Percentiles rank a stretch among this genome's conserved stretches.
These are phyloP conservation scores for Globisporangium acanthophoron DNA, from an alignment of 352 stramenopile species.

Conservation along the genomic window DNA sequence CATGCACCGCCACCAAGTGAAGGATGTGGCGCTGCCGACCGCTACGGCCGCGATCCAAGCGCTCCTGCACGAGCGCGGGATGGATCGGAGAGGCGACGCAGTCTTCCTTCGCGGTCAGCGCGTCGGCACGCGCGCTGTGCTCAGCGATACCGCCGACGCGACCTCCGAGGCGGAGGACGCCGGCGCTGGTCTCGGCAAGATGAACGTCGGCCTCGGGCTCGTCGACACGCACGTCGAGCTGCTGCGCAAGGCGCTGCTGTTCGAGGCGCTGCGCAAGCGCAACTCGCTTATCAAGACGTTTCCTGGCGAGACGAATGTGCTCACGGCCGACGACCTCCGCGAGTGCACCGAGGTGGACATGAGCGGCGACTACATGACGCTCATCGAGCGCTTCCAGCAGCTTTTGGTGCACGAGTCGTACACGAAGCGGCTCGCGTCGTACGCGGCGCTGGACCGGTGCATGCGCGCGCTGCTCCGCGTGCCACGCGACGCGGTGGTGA, in stretches of 20 bases:
- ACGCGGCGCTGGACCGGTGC: constrained; percentile 59
- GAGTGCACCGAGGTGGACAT: constrained; percentile 58
- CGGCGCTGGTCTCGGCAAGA: neutral
- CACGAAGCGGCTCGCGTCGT: constrained; percentile 46
- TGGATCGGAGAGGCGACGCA: constrained; percentile 58
- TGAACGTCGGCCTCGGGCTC: constrained; percentile 53
- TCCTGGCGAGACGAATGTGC: constrained; percentile 35
- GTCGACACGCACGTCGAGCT: constrained; percentile 63
- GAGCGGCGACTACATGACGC: constrained; percentile 59
- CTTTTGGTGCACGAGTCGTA: constrained; percentile 67
- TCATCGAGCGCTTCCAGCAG: constrained; percentile 64
- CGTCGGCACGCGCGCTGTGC: constrained; percentile 44
- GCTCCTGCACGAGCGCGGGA: constrained; percentile 35
- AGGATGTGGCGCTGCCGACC: constrained; percentile 38
- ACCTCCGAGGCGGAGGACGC: neutral
- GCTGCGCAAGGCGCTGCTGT: constrained; percentile 50
- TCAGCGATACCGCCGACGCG: constrained; percentile 8
- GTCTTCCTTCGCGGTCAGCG: constrained; percentile 56
- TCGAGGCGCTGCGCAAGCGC: constrained; percentile 61
- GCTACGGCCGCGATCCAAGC: constrained; percentile 38
- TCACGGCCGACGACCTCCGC: constrained; percentile 35
- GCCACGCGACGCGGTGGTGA: constrained; percentile 41
- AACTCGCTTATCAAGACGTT: constrained; percentile 73
- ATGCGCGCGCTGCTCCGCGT: constrained; percentile 46
- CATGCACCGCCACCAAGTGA: constrained; percentile 52